A percentile compares a stretch with the other conserved stretches of the same genome.
These are phyloP conservation scores for Aegilops tauschii DNA, from an alignment of 176 grass and related monocot species.

Conservation along the genomic window DNA sequence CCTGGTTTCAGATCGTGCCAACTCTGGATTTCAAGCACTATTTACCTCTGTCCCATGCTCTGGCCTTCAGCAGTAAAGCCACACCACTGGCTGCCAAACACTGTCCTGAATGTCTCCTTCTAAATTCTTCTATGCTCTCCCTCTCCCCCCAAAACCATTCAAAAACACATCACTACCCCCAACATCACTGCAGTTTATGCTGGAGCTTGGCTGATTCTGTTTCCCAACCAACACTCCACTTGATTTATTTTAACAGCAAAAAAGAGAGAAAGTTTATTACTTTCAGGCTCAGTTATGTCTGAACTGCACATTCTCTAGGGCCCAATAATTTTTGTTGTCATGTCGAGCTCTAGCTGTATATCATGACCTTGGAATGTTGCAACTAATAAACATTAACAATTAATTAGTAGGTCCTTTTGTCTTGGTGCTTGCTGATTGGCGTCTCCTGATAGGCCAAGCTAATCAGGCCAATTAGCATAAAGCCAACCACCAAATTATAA, in stretches of 20 bases:
- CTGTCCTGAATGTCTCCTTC: conserved; percentile 12
- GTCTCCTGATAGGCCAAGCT: conserved; percentile 35
- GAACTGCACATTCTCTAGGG: conserved; percentile 27
- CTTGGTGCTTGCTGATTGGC: conserved; percentile 39
- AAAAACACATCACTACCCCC: conserved; percentile 17
- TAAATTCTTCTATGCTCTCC: neutral
- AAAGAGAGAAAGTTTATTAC: too few species aligned
- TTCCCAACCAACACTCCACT: neutral
- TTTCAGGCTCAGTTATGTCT: neutral
- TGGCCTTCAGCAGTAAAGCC: conserved; percentile 27
- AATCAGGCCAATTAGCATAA: conserved; percentile 33
- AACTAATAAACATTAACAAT: conserved; percentile 22
- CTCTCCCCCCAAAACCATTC: conserved; percentile 38
- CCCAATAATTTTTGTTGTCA: neutral
- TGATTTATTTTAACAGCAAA: neutral
- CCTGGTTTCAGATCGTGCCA: too few species aligned
- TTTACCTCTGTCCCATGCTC: neutral
- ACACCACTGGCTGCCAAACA: conserved; percentile 5
- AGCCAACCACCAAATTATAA: conserved; percentile 39
- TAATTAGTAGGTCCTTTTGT: conserved; percentile 20
- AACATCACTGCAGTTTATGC: neutral
- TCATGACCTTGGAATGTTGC: conserved; percentile 11
- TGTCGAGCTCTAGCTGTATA: conserved; percentile 11
- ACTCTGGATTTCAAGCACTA: neutral
- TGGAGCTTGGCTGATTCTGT: conserved; percentile 1